phyloP scores from a whole-genome alignment of 176 grass and related monocot species.

The Saccharum spontaneum region DNA sequence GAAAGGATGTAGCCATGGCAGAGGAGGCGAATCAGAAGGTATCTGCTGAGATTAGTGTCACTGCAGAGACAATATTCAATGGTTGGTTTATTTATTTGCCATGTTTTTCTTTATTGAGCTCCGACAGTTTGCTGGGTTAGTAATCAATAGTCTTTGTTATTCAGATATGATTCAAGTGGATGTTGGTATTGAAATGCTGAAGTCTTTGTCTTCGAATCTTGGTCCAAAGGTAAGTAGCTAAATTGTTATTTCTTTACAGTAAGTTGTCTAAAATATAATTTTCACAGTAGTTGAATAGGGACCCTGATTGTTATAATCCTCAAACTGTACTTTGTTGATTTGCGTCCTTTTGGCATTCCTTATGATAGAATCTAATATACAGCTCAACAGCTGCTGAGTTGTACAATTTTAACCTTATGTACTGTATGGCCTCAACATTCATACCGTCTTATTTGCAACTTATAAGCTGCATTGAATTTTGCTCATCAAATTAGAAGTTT shows the following conservation, averaged over 20 bases:
- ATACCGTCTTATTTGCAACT: background rate
- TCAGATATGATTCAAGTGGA: conserved; percentile 60
- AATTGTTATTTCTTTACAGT: background rate
- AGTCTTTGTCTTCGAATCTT: conserved; percentile 46
- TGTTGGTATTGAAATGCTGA: conserved; percentile 55
- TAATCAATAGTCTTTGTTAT: conserved; percentile 8
- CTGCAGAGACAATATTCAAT: conserved; percentile 32
- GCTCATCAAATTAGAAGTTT: background rate
- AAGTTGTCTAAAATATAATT: background rate
- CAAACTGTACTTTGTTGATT: background rate
- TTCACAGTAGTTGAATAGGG: background rate
- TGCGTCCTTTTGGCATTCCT: background rate
- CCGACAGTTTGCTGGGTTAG: background rate
- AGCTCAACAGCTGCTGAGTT: background rate
- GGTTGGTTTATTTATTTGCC: conserved; percentile 34
- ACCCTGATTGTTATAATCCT: background rate
- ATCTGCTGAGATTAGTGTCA: conserved; percentile 43
- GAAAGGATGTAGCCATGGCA: conserved; percentile 42
- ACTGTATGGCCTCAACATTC: background rate
- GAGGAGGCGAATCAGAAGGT: conserved; percentile 50
- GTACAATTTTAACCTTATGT: background rate
- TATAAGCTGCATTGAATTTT: background rate
- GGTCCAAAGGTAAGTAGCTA: conserved; percentile 39
- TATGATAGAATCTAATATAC: background rate
- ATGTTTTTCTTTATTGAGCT: conserved; percentile 11